Conservation (phyloP, 371 early-diverging fungal genomes). For the Haplosporangium sp. region DNA sequence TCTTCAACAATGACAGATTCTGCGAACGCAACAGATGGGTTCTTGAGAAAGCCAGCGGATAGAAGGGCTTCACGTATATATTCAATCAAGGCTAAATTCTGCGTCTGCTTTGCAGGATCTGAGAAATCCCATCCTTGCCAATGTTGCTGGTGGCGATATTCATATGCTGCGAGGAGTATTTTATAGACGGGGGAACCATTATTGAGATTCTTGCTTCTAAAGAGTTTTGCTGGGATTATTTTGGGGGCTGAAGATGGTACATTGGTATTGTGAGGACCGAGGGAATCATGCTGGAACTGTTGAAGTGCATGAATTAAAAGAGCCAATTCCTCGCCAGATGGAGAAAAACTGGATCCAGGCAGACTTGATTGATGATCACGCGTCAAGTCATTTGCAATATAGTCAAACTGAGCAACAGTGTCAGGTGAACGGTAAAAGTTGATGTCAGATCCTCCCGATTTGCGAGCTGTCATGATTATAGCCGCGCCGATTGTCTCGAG, state of each 20-base stretch:
- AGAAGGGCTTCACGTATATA: constrained; percentile 60
- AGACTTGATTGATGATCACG: constrained; percentile 57
- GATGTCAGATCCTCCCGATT: constrained; percentile 54
- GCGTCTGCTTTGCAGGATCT: constrained; percentile 57
- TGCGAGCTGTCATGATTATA: constrained; percentile 46
- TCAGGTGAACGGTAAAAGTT: constrained; percentile 59
- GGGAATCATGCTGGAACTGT: constrained; percentile 73
- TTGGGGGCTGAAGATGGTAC: constrained; percentile 41
- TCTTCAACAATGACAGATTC: constrained; percentile 58
- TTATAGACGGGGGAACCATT: constrained; percentile 59
- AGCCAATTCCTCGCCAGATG: constrained; percentile 69
- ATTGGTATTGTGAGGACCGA: constrained; percentile 59
- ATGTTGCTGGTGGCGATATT: constrained; percentile 60
- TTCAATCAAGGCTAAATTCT: constrained; percentile 62
- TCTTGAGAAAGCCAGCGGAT: constrained; percentile 48
- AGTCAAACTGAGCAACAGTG: constrained; percentile 61
- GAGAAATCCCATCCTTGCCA: constrained; percentile 69
- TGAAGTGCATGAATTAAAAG: constrained; percentile 66
- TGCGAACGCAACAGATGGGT: constrained; percentile 65
- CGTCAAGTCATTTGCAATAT: constrained; percentile 54
- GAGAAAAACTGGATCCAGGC: constrained; percentile 53
- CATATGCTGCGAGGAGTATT: constrained; percentile 66
- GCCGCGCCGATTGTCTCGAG: not conserved
- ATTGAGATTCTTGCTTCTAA: constrained; percentile 61
- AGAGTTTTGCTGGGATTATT: constrained; percentile 72